Conservation (phyloP, 2,329 filamentous ascomycete genomes). For the Hymenoscyphus scutula region DNA sequence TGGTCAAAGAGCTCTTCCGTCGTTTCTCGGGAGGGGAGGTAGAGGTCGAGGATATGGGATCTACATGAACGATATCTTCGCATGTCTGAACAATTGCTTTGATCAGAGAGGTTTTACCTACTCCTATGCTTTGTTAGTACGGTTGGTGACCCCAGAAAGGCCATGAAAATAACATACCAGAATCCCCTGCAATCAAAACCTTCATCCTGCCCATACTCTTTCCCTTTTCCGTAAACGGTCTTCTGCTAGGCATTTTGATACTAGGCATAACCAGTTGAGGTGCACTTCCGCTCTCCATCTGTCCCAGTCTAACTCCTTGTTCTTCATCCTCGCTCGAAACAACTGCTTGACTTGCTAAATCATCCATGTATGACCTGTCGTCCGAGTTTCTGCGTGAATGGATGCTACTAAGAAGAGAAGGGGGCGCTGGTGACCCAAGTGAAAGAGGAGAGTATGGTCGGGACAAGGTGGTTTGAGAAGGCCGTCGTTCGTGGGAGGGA, state of each 20-base stretch:
- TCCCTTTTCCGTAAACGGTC: slow-evolving; percentile 86
- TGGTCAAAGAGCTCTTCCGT: slow-evolving; percentile 30
- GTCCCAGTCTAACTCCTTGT: slow-evolving; percentile 45
- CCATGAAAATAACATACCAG: slow-evolving; percentile 50
- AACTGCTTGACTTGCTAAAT: slow-evolving; percentile 39
- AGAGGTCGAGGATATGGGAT: slow-evolving; percentile 46
- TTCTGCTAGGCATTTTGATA: slow-evolving; percentile 81
- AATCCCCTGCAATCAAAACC: slow-evolving; percentile 78
- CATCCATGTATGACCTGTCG: slow-evolving; percentile 48
- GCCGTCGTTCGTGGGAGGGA: slow-evolving; percentile 32
- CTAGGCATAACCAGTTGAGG: slow-evolving; percentile 98
- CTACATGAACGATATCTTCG: slow-evolving; percentile 91
- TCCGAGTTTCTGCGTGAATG: slow-evolving; percentile 54
- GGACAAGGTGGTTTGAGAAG: slow-evolving; percentile 39
- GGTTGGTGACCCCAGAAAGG: neutral
- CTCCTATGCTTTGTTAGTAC: slow-evolving; percentile 48
- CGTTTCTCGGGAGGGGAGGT: slow-evolving; percentile 31
- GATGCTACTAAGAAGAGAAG: slow-evolving; percentile 46
- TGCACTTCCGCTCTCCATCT: slow-evolving; percentile 50
- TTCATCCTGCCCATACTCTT: slow-evolving; percentile 83
- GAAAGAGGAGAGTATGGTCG: slow-evolving; percentile 47
- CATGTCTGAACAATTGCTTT: slow-evolving; percentile 83
- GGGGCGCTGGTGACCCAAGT: slow-evolving; percentile 41
- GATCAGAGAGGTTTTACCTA: slow-evolving; percentile 87
- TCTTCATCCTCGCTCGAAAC: slow-evolving; percentile 36